phyloP scores from a whole-genome alignment of 2,329 filamentous ascomycete species.

The Xylariomycetidae sp. region DNA sequence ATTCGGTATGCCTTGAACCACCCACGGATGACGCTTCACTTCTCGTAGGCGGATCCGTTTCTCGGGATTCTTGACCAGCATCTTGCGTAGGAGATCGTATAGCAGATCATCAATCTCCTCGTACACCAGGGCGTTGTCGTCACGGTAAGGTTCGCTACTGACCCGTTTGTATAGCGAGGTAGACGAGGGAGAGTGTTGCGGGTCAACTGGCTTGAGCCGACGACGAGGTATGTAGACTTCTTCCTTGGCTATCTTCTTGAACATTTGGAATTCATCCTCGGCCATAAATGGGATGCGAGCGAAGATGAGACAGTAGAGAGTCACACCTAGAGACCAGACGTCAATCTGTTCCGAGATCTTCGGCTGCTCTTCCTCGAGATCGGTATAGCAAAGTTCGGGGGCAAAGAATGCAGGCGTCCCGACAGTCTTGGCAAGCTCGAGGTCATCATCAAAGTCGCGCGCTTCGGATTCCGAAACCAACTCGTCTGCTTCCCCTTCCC shows the following conservation, averaged over 20 bases:
- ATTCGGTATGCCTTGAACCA: constrained; percentile 71
- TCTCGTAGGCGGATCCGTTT: constrained; percentile 85
- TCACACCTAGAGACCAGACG: constrained; percentile 94
- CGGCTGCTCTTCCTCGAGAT: constrained; percentile 60
- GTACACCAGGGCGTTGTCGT: constrained; percentile 73
- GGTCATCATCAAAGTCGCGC: constrained; percentile 81
- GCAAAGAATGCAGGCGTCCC: constrained; percentile 97
- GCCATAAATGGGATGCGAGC: constrained; percentile 90
- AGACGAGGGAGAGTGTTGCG: constrained; percentile 48
- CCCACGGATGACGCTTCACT: constrained; percentile 92
- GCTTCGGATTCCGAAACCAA: constrained; percentile 74
- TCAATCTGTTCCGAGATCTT: constrained; percentile 92
- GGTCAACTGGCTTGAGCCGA: constrained; percentile 71
- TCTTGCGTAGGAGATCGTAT: constrained; percentile 67
- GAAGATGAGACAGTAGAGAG: constrained; percentile 90
- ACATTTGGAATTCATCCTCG: constrained; percentile 87
- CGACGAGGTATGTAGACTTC: constrained; percentile 83
- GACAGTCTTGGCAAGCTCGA: constrained; percentile 96
- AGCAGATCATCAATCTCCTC: constrained; percentile 80
- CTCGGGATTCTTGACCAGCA: constrained; percentile 84
- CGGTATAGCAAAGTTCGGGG: constrained; percentile 90
- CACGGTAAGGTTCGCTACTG: constrained; percentile 62
- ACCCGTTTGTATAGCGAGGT: constrained; percentile 51
- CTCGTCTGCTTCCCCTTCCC: constrained; percentile 75
- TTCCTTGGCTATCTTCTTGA: constrained; percentile 83